Evolutionary conservation across 495 filamentous ascomycete genomes (phyloP).

Genomic region (Mytilinidion resinicola): DNA sequence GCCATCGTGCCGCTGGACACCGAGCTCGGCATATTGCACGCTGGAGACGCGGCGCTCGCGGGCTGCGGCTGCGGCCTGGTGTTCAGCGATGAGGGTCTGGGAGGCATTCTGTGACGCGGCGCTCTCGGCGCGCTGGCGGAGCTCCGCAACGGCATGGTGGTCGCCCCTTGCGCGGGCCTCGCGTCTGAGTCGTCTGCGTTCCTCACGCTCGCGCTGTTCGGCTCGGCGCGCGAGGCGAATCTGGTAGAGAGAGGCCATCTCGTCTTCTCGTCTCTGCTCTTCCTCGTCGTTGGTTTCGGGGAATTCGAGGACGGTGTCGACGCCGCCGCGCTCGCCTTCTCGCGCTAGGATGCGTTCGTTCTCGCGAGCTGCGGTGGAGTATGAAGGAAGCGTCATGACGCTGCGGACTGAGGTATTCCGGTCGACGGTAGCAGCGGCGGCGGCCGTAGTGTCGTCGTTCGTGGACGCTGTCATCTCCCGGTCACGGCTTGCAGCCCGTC

Average conservation of each 20-base stretch:
- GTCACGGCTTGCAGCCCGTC: slow-evolving; percentile 15
- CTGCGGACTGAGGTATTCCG: slow-evolving; percentile 83
- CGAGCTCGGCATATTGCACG: slow-evolving; percentile 80
- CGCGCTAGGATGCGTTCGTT: slow-evolving; percentile 81
- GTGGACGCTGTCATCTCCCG: slow-evolving; percentile 19
- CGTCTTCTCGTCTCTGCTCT: slow-evolving; percentile 74
- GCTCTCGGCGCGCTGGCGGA: slow-evolving; percentile 27
- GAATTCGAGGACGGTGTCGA: slow-evolving; percentile 85
- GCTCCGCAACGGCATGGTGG: slow-evolving; percentile 48
- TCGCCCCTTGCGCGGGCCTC: slow-evolving; percentile 70
- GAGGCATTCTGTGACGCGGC: slow-evolving; percentile 20
- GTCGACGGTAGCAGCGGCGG: slow-evolving; percentile 49
- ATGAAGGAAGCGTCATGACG: slow-evolving; percentile 85
- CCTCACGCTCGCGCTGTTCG: slow-evolving; percentile 71
- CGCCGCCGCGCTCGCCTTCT: slow-evolving; percentile 80
- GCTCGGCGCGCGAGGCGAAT: slow-evolving; percentile 72
- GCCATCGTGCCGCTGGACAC: slow-evolving; percentile 82
- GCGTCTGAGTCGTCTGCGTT: slow-evolving; percentile 55
- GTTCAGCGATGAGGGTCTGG: slow-evolving; percentile 51
- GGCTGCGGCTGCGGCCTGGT: slow-evolving; percentile 54
- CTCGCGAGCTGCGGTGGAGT: slow-evolving; percentile 60
- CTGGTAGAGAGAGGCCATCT: slow-evolving; percentile 91
- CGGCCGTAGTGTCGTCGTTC: slow-evolving; percentile 3
- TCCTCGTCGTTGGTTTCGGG: slow-evolving; percentile 68
- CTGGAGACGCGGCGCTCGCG: slow-evolving; percentile 71